Conservation (phyloP, 139 green algal species). For the Ettlia oleoabundans region DNA sequence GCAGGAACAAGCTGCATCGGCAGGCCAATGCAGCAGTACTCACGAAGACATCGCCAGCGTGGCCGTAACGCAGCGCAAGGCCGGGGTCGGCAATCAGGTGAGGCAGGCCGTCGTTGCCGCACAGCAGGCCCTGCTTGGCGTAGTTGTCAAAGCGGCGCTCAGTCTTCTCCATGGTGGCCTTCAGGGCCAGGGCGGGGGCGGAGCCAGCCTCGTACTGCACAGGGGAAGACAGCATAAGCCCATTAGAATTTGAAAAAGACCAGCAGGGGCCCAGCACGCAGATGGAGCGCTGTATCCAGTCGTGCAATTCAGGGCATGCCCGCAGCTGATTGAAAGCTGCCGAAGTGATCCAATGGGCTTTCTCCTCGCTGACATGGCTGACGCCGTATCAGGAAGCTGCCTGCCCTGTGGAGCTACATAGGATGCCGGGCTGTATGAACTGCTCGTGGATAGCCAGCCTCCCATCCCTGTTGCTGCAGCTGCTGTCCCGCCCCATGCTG, state of each 20-base stretch:
- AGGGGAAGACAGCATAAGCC: background rate
- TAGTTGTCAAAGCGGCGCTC: constrained; percentile 96
- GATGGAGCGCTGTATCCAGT: background rate
- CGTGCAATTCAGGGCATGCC: too few relatives aligned
- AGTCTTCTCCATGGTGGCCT: constrained; percentile 95
- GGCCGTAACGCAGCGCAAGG: constrained; percentile 89
- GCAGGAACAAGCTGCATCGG: too few relatives aligned
- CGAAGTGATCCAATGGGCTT: too few relatives aligned
- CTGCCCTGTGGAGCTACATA: too few relatives aligned
- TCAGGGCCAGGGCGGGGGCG: constrained; percentile 87
- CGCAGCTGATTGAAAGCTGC: too few relatives aligned
- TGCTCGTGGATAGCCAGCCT: too few relatives aligned
- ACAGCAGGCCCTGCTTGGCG: constrained; percentile 91
- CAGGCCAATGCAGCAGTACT: too few relatives aligned
- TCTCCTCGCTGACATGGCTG: too few relatives aligned
- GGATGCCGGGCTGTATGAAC: too few relatives aligned
- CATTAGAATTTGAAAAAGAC: background rate
- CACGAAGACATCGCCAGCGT: constrained; percentile 94
- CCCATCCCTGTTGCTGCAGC: background rate
- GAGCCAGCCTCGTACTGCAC: constrained; percentile 91
- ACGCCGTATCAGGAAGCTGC: too few relatives aligned
- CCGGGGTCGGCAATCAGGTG: constrained; percentile 99
- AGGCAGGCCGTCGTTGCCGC: constrained; percentile 95
- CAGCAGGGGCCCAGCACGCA: background rate
- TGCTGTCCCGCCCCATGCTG: background rate